Evolutionary conservation across 164 flowering plant genomes (phyloP), one percentile per base, ranked within the genome.

Genomic region (Umbellularia californica): DNA sequence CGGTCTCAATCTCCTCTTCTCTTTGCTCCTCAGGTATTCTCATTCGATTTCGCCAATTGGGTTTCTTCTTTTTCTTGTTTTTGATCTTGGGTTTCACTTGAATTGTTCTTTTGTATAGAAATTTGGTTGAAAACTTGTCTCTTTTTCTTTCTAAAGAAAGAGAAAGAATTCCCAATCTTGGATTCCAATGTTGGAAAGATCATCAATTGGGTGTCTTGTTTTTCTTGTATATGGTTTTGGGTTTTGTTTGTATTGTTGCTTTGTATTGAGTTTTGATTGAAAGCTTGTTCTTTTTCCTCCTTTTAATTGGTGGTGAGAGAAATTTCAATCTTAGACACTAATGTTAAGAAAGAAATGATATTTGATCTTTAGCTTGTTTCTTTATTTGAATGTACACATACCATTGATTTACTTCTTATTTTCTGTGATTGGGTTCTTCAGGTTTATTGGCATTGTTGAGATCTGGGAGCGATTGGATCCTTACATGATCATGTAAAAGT

Each of bases 21-120:
- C 81, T 90, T 88, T 75, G 76, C 85, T 79, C 89, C 97, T 79
- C 92, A 90, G 97, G 97, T 91, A 33, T n/a, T 25, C 41, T 65
- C 23, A n/a, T 50, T 25, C n/a, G 50, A 52, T 58, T 22, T 22
- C 20, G 14, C 50, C 52, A 25, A 20, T 33, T 15, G 41, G 27
- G 12, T 13, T 7, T 76, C 6, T 22, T 17, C 27, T 25, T 27
- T 76, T 4, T 47, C 68, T 51, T 74, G 3, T 52, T 50, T 68
- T 17, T 12, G 22, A 33, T 68, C 67, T n/a, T 62, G 24, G 6
- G 23, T 33, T 9, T 63, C 24, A 19, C 9, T 60, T 72, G 27
- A 15, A 20, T 28, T 60, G 9, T 51, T 5, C 27, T 55, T 13
- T 33, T n/a, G 15, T 13, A 5, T 41, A 41, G 47, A 41, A 4